These are phyloP conservation scores for Cytospora paraplurivora DNA, from an alignment of 2,329 filamentous ascomycete genomes.

Conservation along the genomic window DNA sequence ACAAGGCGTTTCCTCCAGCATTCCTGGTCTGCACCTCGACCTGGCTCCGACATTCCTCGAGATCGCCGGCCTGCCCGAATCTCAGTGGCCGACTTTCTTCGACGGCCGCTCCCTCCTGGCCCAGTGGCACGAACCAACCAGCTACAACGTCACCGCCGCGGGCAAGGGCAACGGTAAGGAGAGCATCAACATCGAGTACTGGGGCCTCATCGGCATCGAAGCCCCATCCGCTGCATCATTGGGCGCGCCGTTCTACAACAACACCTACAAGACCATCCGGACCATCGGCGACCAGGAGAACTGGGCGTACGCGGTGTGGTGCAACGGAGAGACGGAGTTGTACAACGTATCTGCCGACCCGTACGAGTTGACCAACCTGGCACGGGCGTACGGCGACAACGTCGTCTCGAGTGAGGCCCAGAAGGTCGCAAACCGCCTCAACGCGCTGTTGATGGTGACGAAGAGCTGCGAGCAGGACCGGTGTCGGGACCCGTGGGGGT, in stretches of 20 bases:
- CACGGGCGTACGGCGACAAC: constrained; percentile 6
- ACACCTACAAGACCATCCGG: constrained; percentile 37
- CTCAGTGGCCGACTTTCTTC: constrained; percentile 33
- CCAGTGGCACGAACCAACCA: constrained; percentile 35
- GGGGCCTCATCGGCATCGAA: constrained; percentile 34
- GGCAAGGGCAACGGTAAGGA: constrained; percentile 30
- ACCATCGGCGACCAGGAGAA: constrained; percentile 32
- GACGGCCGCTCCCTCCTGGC: constrained; percentile 37
- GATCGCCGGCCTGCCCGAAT: constrained; percentile 33
- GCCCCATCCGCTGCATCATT: constrained; percentile 39
- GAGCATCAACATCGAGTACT: constrained; percentile 36
- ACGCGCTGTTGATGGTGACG: constrained; percentile 60
- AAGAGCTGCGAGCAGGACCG: constrained; percentile 60
- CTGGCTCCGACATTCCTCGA: constrained; percentile 37
- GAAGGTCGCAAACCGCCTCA: constrained; percentile 53
- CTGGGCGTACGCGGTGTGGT: constrained; percentile 37
- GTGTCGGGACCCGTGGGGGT: constrained; percentile 59
- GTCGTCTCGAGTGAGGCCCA: constrained; percentile 41
- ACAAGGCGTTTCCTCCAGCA: constrained; percentile 27
- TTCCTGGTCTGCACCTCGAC: constrained; percentile 35
- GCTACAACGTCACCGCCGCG: constrained; percentile 14
- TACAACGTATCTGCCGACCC: constrained; percentile 37
- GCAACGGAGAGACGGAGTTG: constrained; percentile 37
- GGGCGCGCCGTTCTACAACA: constrained; percentile 35
- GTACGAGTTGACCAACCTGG: constrained; percentile 34